Percentiles rank a stretch among this genome's conserved stretches.
These are phyloP conservation scores for Pleoardoris graminearum DNA, from an alignment of 2,329 filamentous ascomycete genomes.

Conservation along the genomic window DNA sequence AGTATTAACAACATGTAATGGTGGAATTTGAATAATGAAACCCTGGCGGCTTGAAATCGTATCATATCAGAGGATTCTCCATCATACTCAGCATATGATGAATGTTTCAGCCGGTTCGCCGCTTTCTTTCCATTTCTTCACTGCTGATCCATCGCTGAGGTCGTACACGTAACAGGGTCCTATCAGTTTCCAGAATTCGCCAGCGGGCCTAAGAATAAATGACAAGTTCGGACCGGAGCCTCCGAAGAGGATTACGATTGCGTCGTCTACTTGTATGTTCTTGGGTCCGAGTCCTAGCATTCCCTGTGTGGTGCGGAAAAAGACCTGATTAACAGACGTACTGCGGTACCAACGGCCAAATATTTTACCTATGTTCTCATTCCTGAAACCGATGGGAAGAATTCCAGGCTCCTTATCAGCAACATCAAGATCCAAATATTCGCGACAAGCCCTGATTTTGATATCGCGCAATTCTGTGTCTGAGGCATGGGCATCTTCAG, in stretches of 20 bases:
- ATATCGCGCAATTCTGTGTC: not conserved
- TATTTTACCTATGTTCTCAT: not conserved
- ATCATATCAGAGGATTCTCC: too few species aligned
- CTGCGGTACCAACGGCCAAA: not conserved
- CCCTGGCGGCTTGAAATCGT: too few species aligned
- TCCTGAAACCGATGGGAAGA: too few species aligned
- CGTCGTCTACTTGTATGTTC: not conserved
- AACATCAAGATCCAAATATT: not conserved
- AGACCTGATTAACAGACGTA: not conserved
- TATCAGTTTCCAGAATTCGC: not conserved
- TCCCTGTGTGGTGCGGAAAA: not conserved
- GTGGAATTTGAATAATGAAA: too few species aligned
- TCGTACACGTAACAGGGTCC: not conserved
- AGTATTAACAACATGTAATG: too few species aligned
- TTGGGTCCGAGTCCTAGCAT: not conserved
- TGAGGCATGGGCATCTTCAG: not conserved
- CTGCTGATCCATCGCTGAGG: not conserved
- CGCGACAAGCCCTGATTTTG: not conserved
- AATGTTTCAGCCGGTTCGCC: not conserved
- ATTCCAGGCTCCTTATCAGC: not conserved
- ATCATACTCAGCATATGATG: not conserved
- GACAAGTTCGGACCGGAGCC: not conserved
- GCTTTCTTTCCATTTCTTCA: not conserved
- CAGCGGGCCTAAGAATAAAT: not conserved
- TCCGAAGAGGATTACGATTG: not conserved